Evolutionary conservation across 805 yeast species (phyloP).

Genomic region (Myxozyma neotropica): DNA sequence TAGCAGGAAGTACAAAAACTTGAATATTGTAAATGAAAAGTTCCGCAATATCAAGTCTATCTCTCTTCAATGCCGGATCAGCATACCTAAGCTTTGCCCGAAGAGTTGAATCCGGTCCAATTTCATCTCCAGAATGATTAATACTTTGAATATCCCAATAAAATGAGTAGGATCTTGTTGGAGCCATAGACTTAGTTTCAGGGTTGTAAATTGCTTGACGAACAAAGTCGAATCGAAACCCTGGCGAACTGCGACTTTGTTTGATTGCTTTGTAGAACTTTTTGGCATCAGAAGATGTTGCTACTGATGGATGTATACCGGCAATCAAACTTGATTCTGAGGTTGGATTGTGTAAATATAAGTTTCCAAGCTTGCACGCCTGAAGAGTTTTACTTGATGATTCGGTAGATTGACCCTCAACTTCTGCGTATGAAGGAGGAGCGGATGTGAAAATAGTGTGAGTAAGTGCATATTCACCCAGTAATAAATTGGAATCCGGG

Average conservation of each 20-base stretch:
- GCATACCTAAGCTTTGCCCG: background rate
- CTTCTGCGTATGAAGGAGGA: slow-evolving; percentile 5
- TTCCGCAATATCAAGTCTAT: background rate
- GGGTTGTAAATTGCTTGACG: background rate
- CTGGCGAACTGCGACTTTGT: background rate
- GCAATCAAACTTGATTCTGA: background rate
- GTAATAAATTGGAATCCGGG: background rate
- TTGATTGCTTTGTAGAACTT: slow-evolving; percentile 4
- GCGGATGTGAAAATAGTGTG: background rate
- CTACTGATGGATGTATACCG: background rate
- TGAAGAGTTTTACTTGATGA: background rate
- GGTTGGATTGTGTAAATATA: slow-evolving; percentile 4
- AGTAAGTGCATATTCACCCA: slow-evolving; percentile 2
- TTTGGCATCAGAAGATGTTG: background rate
- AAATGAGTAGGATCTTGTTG: background rate
- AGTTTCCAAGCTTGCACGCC: background rate
- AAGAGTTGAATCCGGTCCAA: background rate
- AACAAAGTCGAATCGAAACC: background rate
- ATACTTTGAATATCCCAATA: background rate
- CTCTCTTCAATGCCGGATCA: background rate
- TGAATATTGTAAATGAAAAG: slow-evolving; percentile 1
- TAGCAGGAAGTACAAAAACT: background rate
- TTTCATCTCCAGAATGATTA: background rate
- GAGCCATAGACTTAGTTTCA: background rate
- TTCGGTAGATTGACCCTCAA: background rate